Conservation (phyloP, 805 yeast species). For the Saturnispora besseyi region DNA sequence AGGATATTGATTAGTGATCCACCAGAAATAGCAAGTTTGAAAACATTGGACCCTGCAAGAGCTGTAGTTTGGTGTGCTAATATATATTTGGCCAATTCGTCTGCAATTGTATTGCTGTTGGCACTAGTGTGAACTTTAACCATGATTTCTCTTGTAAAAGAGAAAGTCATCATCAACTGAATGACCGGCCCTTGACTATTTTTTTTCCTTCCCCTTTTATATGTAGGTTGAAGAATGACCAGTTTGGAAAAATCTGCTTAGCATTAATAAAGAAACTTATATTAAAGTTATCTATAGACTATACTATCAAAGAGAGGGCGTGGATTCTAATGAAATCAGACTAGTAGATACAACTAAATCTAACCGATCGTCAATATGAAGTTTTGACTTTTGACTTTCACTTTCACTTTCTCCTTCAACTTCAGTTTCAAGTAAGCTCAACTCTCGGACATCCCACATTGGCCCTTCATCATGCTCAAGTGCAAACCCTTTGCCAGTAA, state of each 20-base stretch:
- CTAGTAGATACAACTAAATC: neutral
- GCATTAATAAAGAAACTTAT: too few species aligned
- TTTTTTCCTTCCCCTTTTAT: too few species aligned
- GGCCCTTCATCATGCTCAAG: slow-evolving; percentile 14
- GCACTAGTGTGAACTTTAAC: slow-evolving; percentile 39
- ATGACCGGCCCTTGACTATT: neutral
- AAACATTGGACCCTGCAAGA: slow-evolving; percentile 35
- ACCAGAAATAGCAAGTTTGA: slow-evolving; percentile 80
- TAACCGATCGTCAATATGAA: too few species aligned
- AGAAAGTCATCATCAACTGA: neutral
- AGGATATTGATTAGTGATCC: slow-evolving; percentile 80
- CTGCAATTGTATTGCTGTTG: slow-evolving; percentile 43
- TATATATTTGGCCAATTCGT: slow-evolving; percentile 53
- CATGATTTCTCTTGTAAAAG: slow-evolving; percentile 10
- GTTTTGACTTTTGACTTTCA: neutral
- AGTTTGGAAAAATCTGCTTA: too few species aligned
- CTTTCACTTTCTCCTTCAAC: slow-evolving; percentile 6
- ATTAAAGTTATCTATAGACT: neutral
- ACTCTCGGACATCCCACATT: slow-evolving; percentile 25
- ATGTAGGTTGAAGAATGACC: too few species aligned
- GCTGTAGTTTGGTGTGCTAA: slow-evolving; percentile 54
- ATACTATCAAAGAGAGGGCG: neutral
- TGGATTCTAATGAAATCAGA: neutral
- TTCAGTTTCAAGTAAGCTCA: slow-evolving; percentile 10
- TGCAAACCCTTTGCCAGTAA: slow-evolving; percentile 11